These are phyloP conservation scores for Vitis amurensis DNA, from an alignment of 164 flowering plant genomes.

Conservation along the genomic window DNA sequence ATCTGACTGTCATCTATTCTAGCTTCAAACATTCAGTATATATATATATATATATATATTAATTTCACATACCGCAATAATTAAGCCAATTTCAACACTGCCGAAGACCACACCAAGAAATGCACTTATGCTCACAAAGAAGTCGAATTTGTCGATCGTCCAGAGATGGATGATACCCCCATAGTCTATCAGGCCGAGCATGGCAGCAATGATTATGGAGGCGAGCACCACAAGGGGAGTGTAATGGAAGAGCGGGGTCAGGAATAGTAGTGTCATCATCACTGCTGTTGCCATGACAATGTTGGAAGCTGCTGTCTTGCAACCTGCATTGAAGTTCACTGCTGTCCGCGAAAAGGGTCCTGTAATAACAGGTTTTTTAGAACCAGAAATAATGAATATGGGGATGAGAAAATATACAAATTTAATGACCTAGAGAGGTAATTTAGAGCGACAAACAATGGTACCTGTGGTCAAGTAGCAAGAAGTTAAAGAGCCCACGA, in stretches of 20 bases:
- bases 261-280: conserved; percentile 60
- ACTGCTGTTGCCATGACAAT: conserved; percentile 74
- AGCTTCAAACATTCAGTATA: neutral
- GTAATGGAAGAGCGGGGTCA: conserved; percentile 74
- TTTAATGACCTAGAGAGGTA: too few species aligned
- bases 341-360: conserved; percentile 83
- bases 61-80: conserved; percentile 43
- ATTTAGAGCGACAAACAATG: neutral
- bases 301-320: conserved; percentile 73
- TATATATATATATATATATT: neutral
- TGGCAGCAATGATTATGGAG: conserved; percentile 67
- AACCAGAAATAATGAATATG: too few species aligned
- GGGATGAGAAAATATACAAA: too few species aligned
- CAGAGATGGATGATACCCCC: conserved; percentile 59
- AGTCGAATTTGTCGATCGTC: conserved; percentile 71
- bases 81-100: conserved; percentile 60
- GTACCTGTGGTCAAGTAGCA: conserved; percentile 44
- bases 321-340: conserved; percentile 79
- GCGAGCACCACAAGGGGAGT: conserved; percentile 79
- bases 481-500: conserved; percentile 46
- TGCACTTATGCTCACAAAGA: conserved; percentile 56
- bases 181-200: conserved; percentile 73
- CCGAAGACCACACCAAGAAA: conserved; percentile 65
- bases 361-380: conserved; percentile 16
- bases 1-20: too few species aligned